phyloP scores from a whole-genome alignment of 192 early-diverging fungal genomes.

The Borealophlyctis nickersoniae region DNA sequence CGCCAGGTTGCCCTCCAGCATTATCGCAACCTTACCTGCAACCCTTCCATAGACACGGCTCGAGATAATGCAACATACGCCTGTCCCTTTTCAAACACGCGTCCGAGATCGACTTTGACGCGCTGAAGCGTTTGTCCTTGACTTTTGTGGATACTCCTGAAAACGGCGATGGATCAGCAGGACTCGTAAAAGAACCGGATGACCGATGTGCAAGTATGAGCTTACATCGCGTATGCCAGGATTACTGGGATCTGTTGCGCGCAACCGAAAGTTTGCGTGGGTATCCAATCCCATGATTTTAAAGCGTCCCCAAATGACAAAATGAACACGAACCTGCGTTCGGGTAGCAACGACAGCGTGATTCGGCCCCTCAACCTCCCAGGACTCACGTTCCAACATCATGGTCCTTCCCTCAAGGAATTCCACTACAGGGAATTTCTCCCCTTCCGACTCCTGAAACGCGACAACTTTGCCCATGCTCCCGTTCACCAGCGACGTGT shows the following conservation, averaged over 20 bases:
- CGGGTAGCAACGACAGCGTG: conserved; percentile 14
- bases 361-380: conserved; percentile 12
- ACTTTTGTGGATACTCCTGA: conserved; percentile 50
- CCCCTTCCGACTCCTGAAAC: conserved; percentile 20
- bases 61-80: conserved; percentile 52
- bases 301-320: too few relatives aligned
- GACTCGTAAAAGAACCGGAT: background rate
- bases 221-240: conserved; percentile 46
- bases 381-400: conserved; percentile 10
- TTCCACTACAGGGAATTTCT: too few relatives aligned
- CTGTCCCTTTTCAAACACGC: conserved; percentile 50
- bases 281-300: too few relatives aligned
- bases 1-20: background rate
- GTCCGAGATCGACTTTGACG: conserved; percentile 42
- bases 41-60: conserved; percentile 35
- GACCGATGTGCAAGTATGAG: background rate
- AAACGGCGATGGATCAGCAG: conserved; percentile 6
- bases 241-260: conserved; percentile 32
- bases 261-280: too few relatives aligned
- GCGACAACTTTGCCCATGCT: conserved; percentile 31
- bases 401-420: too few relatives aligned
- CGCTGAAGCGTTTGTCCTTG: conserved; percentile 50
- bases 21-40: conserved; percentile 22
- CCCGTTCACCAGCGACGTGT: conserved; percentile 46
- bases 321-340: too few relatives aligned